phyloP scores from a whole-genome alignment of 2,329 filamentous ascomycete species.

The Verticillium tricorpus region DNA sequence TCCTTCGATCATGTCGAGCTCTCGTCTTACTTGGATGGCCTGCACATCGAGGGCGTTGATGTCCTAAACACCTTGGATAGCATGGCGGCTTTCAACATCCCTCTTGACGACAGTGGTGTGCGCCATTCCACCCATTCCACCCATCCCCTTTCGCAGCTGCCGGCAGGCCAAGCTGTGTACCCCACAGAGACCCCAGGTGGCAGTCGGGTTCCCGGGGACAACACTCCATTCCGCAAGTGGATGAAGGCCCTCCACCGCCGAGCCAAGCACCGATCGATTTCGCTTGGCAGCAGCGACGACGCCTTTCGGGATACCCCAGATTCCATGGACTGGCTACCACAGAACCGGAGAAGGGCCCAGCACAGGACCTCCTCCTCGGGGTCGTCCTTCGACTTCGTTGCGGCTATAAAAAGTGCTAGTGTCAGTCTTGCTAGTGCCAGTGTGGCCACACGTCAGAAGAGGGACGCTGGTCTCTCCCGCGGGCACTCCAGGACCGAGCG shows the following conservation, averaged over 20 bases:
- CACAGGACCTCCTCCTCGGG: constrained; percentile 61
- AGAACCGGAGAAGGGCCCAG: constrained; percentile 15
- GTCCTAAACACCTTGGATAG: constrained; percentile 33
- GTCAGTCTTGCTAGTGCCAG: constrained; percentile 72
- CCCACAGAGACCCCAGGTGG: neutral
- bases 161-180: neutral
- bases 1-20: constrained; percentile 28
- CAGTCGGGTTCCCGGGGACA: constrained; percentile 7
- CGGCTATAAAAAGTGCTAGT: constrained; percentile 76
- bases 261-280: constrained; percentile 35
- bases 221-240: constrained; percentile 65
- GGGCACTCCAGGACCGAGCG: constrained; percentile 56
- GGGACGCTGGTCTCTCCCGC: constrained; percentile 44
- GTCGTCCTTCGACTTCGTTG: constrained; percentile 75
- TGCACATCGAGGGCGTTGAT: constrained; percentile 23
- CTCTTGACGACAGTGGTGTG: constrained; percentile 7
- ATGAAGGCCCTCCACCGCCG: constrained; percentile 64
- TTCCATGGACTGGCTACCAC: constrained; percentile 16
- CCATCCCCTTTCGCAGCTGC: neutral
- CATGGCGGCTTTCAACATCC: constrained; percentile 34
- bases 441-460: constrained; percentile 57
- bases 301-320: constrained; percentile 25
- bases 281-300: constrained; percentile 11
- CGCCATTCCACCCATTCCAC: neutral
- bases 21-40: constrained; percentile 15